Percentiles rank a stretch among this genome's conserved stretches.
phyloP scores from a whole-genome alignment of 805 yeast species.

The Peterozyma xylosa region DNA sequence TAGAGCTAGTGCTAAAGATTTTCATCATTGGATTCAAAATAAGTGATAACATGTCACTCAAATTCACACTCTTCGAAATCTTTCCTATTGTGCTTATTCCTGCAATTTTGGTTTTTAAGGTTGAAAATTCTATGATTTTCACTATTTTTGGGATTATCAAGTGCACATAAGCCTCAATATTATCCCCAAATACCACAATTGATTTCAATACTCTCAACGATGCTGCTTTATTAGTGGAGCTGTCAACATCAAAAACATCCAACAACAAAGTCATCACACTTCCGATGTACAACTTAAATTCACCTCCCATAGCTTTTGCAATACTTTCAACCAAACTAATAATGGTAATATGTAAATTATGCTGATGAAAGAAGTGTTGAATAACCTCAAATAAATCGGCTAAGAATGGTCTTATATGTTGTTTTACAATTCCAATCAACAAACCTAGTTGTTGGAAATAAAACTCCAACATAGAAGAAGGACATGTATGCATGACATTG shows the following conservation, averaged over 20 bases:
- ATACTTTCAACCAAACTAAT: slow-evolving; percentile 76
- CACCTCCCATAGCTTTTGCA: slow-evolving; percentile 83
- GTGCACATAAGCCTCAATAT: slow-evolving; percentile 83
- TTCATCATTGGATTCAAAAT: slow-evolving; percentile 82
- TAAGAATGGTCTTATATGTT: slow-evolving; percentile 81
- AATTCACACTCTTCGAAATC: slow-evolving; percentile 59
- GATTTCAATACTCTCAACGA: slow-evolving; percentile 73
- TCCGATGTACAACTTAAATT: slow-evolving; percentile 79
- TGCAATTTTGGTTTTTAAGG: slow-evolving; percentile 54
- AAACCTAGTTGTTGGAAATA: slow-evolving; percentile 85
- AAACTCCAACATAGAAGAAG: slow-evolving; percentile 73
- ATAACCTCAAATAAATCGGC: slow-evolving; percentile 68
- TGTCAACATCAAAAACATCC: slow-evolving; percentile 69
- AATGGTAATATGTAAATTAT: slow-evolving; percentile 66
- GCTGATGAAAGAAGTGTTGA: slow-evolving; percentile 61
- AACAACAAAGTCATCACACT: slow-evolving; percentile 69
- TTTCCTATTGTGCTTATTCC: slow-evolving; percentile 83
- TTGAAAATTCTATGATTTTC: slow-evolving; percentile 65
- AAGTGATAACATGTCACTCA: slow-evolving; percentile 85
- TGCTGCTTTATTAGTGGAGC: slow-evolving; percentile 49
- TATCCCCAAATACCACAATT: slow-evolving; percentile 79
- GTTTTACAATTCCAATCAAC: slow-evolving; percentile 74
- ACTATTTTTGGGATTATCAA: slow-evolving; percentile 83
- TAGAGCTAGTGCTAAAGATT: slow-evolving; percentile 38
- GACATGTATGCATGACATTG: slow-evolving; percentile 75